A percentile compares a stretch with the other conserved stretches of the same genome.
Conservation (phyloP, 2,329 filamentous ascomycete species). For the Colletotrichum echinochloae region DNA sequence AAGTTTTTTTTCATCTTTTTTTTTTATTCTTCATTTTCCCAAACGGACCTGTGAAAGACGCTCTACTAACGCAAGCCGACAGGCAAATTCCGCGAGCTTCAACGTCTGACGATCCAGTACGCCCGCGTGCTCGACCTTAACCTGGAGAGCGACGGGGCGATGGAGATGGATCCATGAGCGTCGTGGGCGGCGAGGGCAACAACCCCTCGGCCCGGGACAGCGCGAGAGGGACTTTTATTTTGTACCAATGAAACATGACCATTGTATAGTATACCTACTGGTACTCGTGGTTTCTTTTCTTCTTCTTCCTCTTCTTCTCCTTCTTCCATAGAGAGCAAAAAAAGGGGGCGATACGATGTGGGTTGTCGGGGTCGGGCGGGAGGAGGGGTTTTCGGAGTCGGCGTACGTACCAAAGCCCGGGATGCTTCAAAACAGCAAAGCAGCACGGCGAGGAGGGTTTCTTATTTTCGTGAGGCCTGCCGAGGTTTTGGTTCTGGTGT, state of each 20-base stretch:
- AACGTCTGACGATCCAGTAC: constrained; percentile 95
- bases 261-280: constrained; percentile 38
- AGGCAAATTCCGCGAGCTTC: constrained; percentile 96
- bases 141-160: constrained; percentile 59
- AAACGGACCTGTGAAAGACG: background rate
- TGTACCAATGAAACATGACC: constrained; percentile 26
- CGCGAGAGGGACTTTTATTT: background rate
- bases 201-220: background rate
- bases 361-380: background rate
- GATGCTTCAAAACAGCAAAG: constrained; percentile 2
- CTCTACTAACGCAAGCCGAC: constrained; percentile 48
- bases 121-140: constrained; percentile 81
- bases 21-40: background rate
- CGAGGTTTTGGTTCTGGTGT: background rate
- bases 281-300: background rate
- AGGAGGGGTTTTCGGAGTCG: constrained; percentile 27
- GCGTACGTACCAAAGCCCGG: constrained; percentile 17
- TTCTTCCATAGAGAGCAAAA: constrained; percentile 21
- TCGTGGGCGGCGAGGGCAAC: background rate
- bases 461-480: constrained; percentile 1
- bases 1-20: constrained; percentile 56
- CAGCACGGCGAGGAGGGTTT: background rate
- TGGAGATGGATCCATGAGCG: constrained; percentile 48
- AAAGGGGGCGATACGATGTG: constrained; percentile 9
- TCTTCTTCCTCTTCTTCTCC: too few relatives aligned